A percentile compares a stretch with the other conserved stretches of the same genome.
Evolutionary conservation across 805 yeast species (phyloP).

Genomic region (Cyberlindnera bimundalis): DNA sequence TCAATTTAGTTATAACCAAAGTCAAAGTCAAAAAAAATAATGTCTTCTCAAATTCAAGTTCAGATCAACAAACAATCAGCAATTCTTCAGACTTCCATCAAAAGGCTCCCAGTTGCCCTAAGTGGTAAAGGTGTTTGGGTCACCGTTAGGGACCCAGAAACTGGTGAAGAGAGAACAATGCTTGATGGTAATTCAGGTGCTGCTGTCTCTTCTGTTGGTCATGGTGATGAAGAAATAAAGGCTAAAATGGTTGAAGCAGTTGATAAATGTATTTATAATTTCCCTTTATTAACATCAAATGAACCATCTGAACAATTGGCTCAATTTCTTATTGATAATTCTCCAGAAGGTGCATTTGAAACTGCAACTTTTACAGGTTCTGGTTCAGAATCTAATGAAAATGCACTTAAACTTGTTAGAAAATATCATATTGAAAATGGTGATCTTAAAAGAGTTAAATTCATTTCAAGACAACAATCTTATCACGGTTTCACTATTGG

Average conservation of each 20-base stretch:
- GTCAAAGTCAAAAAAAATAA: not conserved
- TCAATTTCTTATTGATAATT: conserved; percentile 39
- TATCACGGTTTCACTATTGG: conserved; percentile 50
- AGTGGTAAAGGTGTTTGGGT: conserved; percentile 37
- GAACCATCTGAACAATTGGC: conserved; percentile 40
- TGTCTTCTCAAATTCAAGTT: conserved; percentile 10
- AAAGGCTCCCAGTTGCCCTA: conserved; percentile 32
- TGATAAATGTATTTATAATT: conserved; percentile 35
- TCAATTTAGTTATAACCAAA: no score
- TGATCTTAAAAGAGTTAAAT: conserved; percentile 39
- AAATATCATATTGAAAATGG: conserved; percentile 44
- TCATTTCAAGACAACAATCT: conserved; percentile 42
- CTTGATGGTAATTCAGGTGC: conserved; percentile 49
- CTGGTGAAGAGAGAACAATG: conserved; percentile 32
- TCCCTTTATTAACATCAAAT: conserved; percentile 32
- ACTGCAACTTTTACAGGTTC: conserved; percentile 49
- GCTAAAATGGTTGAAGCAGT: conserved; percentile 39
- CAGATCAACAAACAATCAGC: conserved; percentile 16
- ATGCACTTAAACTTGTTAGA: conserved; percentile 55
- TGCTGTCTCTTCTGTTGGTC: conserved; percentile 49
- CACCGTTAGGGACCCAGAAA: conserved; percentile 34
- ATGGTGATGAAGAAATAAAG: conserved; percentile 38
- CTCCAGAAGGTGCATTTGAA: conserved; percentile 42
- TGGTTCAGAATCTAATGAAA: conserved; percentile 67
- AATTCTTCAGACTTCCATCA: conserved; percentile 33